Percentiles rank a stretch among this genome's conserved stretches.
Conservation (phyloP, 257 asterid genomes). For the Primulina eburnea region DNA sequence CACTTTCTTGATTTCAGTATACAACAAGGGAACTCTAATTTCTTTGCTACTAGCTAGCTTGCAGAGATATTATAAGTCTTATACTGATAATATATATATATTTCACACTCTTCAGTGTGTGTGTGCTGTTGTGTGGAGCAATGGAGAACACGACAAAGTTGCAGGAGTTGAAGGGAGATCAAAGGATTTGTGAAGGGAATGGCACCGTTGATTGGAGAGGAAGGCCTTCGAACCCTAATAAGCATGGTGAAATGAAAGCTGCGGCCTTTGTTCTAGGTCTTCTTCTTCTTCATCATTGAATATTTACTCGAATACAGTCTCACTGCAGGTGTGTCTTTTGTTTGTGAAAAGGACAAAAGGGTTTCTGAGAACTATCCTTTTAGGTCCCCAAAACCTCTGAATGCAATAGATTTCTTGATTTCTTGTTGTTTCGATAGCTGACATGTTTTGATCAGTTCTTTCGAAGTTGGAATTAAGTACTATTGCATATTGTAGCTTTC, state of each 20-base stretch:
- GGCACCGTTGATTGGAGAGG: conserved; percentile 82
- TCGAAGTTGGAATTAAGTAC: no score
- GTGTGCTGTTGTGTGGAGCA: not conserved
- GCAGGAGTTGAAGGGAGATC: conserved; percentile 20
- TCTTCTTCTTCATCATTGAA: conserved; percentile 20
- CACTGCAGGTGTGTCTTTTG: no score
- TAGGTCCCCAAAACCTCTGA: not conserved
- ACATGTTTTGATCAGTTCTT: no score
- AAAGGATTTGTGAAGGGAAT: conserved; percentile 17
- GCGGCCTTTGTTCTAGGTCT: conserved; percentile 80
- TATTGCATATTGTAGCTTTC: no score
- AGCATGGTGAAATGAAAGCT: conserved; percentile 88
- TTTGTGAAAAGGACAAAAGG: not conserved
- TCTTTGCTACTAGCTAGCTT: not conserved
- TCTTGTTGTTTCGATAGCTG: no score
- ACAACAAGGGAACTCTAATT: not conserved
- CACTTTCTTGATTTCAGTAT: conserved; percentile 22
- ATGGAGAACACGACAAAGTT: conserved; percentile 40
- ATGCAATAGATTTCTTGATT: not conserved
- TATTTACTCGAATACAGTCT: not conserved
- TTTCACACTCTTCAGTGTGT: not conserved
- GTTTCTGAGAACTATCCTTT: not conserved
- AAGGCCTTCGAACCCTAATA: conserved; percentile 59
- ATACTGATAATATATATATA: not conserved
- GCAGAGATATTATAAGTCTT: not conserved